A percentile compares a stretch with the other conserved stretches of the same genome.
phyloP scores from a whole-genome alignment of 2,329 filamentous ascomycete genomes.

The Paraphoma chrysanthemicola region DNA sequence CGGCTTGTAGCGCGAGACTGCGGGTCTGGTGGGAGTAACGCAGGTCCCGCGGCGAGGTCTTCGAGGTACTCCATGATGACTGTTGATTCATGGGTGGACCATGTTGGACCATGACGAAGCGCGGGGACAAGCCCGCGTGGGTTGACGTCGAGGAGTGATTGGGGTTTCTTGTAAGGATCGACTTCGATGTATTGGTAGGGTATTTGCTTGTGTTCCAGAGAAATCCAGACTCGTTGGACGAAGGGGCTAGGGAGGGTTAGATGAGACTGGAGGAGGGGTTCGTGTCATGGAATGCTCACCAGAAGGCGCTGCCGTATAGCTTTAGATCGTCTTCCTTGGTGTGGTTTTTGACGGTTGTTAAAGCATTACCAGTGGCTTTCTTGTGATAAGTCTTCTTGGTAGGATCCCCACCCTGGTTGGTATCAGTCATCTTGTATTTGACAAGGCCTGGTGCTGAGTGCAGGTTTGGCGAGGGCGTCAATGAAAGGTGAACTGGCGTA shows the following conservation, averaged over 20 bases:
- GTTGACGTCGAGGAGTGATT: conserved; percentile 75
- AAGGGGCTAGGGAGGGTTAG: conserved; percentile 66
- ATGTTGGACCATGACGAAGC: conserved; percentile 74
- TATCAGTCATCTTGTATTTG: conserved; percentile 54
- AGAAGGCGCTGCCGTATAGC: conserved; percentile 83
- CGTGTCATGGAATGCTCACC: conserved; percentile 65
- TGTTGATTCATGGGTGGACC: conserved; percentile 81
- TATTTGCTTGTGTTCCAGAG: conserved; percentile 78
- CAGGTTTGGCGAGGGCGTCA: background rate
- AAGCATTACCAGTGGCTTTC: conserved; percentile 74
- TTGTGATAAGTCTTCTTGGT: conserved; percentile 72
- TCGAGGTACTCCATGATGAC: conserved; percentile 91
- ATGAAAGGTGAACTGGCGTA: background rate
- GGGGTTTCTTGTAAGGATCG: conserved; percentile 78
- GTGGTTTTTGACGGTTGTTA: conserved; percentile 73
- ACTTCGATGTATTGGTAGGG: conserved; percentile 87
- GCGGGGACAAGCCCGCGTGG: conserved; percentile 78
- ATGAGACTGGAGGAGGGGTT: background rate
- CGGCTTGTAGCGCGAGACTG: conserved; percentile 76
- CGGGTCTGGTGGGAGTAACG: conserved; percentile 70
- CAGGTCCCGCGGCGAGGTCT: conserved; percentile 67
- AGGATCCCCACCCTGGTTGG: conserved; percentile 56
- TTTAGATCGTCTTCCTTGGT: conserved; percentile 74
- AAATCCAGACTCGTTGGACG: conserved; percentile 88
- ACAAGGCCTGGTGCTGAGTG: conserved; percentile 3